These are phyloP conservation scores for Ophiostoma perfectum DNA, from an alignment of 2,329 filamentous ascomycete genomes.

Conservation along the genomic window DNA sequence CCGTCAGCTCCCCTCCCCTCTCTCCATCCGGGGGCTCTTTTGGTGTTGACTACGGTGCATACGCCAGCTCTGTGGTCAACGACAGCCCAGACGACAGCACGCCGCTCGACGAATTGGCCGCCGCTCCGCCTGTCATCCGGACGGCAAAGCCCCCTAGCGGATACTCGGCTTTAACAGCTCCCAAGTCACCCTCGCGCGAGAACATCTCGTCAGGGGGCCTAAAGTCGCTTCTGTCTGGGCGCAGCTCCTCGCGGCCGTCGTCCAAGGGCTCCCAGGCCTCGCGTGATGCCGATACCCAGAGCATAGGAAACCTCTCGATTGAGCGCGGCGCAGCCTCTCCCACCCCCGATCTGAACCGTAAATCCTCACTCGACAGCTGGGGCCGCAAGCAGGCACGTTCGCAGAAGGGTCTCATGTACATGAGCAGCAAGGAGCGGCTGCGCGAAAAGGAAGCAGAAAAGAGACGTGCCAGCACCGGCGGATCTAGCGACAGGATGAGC, in stretches of 20 bases:
- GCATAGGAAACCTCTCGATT: conserved; percentile 60
- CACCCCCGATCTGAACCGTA: conserved; percentile 45
- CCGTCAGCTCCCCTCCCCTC: conserved; percentile 30
- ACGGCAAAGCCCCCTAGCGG: conserved; percentile 78
- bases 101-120: conserved; percentile 55
- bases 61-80: conserved; percentile 47
- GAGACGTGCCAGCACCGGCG: conserved; percentile 47
- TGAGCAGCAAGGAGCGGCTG: conserved; percentile 65
- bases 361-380: conserved; percentile 58
- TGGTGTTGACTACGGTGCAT: conserved; percentile 68
- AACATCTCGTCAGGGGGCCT: conserved; percentile 41
- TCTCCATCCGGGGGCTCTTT: conserved; percentile 48
- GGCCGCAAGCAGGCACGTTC: conserved; percentile 50
- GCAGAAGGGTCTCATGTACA: conserved; percentile 62
- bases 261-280: conserved; percentile 54
- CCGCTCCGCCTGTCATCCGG: conserved; percentile 65
- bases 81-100: conserved; percentile 44
- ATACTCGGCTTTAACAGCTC: conserved; percentile 64
- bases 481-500: conserved; percentile 36
- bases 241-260: conserved; percentile 51
- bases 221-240: conserved; percentile 53
- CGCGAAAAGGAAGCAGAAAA: conserved; percentile 58
- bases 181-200: conserved; percentile 49
- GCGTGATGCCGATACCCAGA: conserved; percentile 52
- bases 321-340: conserved; percentile 49